Evolutionary conservation across 768 basidiomycete species (phyloP), one percentile per base, ranked within the genome.

Genomic region (Termitomyces sp.): DNA sequence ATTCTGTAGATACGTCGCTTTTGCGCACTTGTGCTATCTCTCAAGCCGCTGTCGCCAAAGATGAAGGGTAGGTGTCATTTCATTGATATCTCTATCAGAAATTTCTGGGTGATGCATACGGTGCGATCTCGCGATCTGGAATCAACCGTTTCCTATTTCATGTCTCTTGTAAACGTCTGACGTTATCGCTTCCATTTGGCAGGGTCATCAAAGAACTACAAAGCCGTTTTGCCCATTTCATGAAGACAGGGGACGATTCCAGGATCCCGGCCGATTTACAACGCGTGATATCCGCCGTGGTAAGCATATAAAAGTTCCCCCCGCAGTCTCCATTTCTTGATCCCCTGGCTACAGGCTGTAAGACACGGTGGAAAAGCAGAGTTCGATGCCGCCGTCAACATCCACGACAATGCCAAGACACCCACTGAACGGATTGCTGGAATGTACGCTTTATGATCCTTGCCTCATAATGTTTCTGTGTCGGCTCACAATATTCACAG

Each of bases 201-300:
- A 95, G 91, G 51, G 89, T 91, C n/a, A 73, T 96, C 65, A 77
- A 82, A 51, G 90, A 93, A 69, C 77, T 96, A 55, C 76, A 80
- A 66, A 74, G 75, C 28, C 87, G 92, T 58, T 98, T 97, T 78
- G 75, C 78, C 39, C 75, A 83, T 33, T 93, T 87, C 70, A 72
- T 89, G 67, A 80, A 84, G 61, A 90, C 86, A 15, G 84, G 85
- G 8, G 91, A 96, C 69, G 85, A 89, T 66, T 88, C 88, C 0
- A 78, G 74, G 57, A 92, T 98, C 65, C 92, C 93, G 7, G 82
- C 86, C 32, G 96, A 98, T 75, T 74, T 98, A 50, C 82, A 89
- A 65, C 68, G 77, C 33, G 74, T 80, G 45, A 84, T 84, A 45
- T 88, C 80, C 71, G 66, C 70, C 33, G 78, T 74, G 55, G 89